Percentiles rank a stretch among this genome's conserved stretches.
Evolutionary conservation across 352 stramenopile genomes (phyloP).

Genomic region (Blastocystis sp.): DNA sequence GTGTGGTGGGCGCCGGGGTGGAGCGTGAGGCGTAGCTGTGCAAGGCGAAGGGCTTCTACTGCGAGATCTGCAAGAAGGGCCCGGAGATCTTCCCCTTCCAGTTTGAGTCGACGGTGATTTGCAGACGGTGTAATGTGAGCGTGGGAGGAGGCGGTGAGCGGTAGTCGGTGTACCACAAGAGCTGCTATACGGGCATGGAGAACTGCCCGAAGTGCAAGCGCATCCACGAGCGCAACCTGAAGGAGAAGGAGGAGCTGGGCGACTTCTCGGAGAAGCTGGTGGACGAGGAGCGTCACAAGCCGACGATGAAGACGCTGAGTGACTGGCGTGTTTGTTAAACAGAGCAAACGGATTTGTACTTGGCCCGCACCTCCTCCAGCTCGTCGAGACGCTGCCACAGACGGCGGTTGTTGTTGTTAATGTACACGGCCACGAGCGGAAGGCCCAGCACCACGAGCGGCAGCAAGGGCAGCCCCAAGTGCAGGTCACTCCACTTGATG

Average conservation of each 20-base stretch:
- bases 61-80: conserved; percentile 62
- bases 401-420: conserved; percentile 11
- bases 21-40: conserved; percentile 37
- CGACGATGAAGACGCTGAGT: conserved; percentile 54
- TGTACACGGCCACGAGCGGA: conserved; percentile 9
- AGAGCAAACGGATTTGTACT: conserved; percentile 47
- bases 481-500: conserved; percentile 4
- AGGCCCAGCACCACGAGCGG: conserved; percentile 1
- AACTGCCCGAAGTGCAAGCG: conserved; percentile 63
- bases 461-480: conserved; percentile 4
- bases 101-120: conserved; percentile 37
- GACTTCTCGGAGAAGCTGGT: conserved; percentile 40
- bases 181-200: conserved; percentile 40
- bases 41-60: conserved; percentile 57
- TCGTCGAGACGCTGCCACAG: conserved; percentile 41
- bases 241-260: conserved; percentile 41
- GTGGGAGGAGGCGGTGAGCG: not conserved
- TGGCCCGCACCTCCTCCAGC: conserved; percentile 30
- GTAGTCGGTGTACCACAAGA: conserved; percentile 59
- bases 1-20: not conserved
- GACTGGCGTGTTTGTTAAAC: conserved; percentile 52
- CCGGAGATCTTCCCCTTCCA: conserved; percentile 57
- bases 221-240: conserved; percentile 14
- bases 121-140: conserved; percentile 38
- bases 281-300: conserved; percentile 55